Conservation (phyloP, 148 eudicot genomes). For the Rhododendron simsii region DNA sequence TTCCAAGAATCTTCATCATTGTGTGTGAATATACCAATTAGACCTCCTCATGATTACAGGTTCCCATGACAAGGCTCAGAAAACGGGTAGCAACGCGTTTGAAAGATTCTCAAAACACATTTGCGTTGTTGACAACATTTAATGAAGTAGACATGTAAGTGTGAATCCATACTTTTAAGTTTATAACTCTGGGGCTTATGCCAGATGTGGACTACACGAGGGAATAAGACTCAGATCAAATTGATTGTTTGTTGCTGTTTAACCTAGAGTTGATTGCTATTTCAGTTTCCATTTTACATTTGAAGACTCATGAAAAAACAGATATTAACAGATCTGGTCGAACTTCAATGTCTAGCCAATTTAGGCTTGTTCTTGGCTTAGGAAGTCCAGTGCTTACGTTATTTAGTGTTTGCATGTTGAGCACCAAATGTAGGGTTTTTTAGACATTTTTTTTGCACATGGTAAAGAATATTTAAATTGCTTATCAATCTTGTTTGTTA, state of each 20-base stretch:
- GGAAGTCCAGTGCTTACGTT: background rate
- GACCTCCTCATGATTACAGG: conserved; percentile 36
- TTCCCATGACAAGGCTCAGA: conserved; percentile 96
- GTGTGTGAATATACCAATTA: background rate
- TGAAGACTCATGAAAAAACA: background rate
- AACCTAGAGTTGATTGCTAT: background rate
- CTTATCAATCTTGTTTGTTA: background rate
- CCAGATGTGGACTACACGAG: background rate
- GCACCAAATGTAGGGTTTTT: background rate
- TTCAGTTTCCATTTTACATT: background rate
- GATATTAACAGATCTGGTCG: background rate
- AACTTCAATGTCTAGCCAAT: background rate
- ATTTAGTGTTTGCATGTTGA: background rate
- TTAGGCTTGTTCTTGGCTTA: background rate
- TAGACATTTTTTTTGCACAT: no score
- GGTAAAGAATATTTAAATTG: background rate
- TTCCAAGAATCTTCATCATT: background rate
- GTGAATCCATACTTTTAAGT: background rate
- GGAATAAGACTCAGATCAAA: background rate
- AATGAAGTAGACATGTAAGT: conserved; percentile 96
- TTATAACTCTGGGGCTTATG: background rate
- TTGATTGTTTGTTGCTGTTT: background rate
- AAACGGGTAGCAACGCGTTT: conserved; percentile 91
- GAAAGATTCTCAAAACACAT: conserved; percentile 95
- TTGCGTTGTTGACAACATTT: conserved; percentile 91